Evolutionary conservation across 2,329 filamentous ascomycete genomes (phyloP).

Genomic region (Byssothecium circinans): DNA sequence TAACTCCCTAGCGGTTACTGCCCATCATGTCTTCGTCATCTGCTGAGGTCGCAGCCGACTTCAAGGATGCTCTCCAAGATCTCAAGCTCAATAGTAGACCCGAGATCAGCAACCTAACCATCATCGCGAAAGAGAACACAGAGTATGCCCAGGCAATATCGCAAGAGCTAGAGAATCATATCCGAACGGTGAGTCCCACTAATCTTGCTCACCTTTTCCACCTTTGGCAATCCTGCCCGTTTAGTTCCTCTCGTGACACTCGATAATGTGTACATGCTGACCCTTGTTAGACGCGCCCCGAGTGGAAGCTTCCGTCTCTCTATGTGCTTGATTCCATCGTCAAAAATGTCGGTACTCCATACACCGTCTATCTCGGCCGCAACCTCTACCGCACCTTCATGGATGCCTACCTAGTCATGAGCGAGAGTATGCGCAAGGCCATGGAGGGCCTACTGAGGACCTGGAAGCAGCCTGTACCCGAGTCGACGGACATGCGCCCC

Average conservation of each 20-base stretch:
- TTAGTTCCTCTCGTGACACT: neutral
- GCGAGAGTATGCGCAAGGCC: constrained; percentile 77
- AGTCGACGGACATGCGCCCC: constrained; percentile 86
- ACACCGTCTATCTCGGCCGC: constrained; percentile 90
- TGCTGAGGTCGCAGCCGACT: constrained; percentile 92
- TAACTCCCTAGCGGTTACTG: constrained; percentile 16
- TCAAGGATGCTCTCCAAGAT: constrained; percentile 89
- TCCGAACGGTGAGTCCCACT: constrained; percentile 77
- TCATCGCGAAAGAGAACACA: constrained; percentile 96
- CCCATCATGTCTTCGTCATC: constrained; percentile 66
- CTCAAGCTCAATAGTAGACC: constrained; percentile 87
- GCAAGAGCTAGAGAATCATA: constrained; percentile 86
- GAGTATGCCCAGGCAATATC: constrained; percentile 94
- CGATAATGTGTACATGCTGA: constrained; percentile 41
- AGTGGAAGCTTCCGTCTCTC: constrained; percentile 89
- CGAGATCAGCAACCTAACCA: constrained; percentile 95
- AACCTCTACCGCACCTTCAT: constrained; percentile 95
- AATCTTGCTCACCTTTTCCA: neutral
- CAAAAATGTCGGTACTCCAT: constrained; percentile 97
- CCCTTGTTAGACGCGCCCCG: constrained; percentile 72
- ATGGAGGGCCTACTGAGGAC: constrained; percentile 98
- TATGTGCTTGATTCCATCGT: constrained; percentile 98
- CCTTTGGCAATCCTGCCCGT: neutral
- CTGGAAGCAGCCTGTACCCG: constrained; percentile 96
- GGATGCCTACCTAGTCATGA: constrained; percentile 91